These are phyloP conservation scores for Phytophthora ramorum DNA, from an alignment of 352 stramenopile genomes.

Conservation along the genomic window DNA sequence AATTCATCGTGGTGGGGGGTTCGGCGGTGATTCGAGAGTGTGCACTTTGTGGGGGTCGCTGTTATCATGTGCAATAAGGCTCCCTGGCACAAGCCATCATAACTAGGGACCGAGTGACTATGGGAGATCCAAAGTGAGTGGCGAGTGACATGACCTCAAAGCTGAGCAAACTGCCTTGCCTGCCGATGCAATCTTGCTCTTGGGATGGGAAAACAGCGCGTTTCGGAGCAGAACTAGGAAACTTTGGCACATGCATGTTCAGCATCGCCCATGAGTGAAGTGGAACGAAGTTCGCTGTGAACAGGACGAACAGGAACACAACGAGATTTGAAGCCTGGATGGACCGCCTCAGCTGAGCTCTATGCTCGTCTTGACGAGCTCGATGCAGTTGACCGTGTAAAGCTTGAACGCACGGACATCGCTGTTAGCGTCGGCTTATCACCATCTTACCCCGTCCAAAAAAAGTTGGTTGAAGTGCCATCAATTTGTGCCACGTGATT, in stretches of 20 bases:
- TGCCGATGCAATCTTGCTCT: neutral
- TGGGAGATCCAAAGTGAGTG: no score
- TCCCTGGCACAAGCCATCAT: neutral
- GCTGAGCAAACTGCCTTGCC: neutral
- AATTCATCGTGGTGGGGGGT: conserved; percentile 9
- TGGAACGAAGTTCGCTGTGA: no score
- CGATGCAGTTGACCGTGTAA: neutral
- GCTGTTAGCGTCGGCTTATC: no score
- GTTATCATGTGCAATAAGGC: neutral
- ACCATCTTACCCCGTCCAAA: no score
- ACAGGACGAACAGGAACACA: neutral
- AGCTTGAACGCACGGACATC: neutral
- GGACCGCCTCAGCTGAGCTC: neutral
- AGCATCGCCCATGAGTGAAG: neutral
- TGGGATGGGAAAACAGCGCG: neutral
- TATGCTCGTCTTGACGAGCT: neutral
- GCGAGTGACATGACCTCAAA: neutral
- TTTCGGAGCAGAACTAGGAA: neutral
- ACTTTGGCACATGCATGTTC: neutral
- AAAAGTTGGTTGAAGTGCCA: no score
- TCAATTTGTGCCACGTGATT: no score
- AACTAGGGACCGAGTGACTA: no score
- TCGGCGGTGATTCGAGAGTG: neutral
- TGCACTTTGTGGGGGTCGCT: neutral
- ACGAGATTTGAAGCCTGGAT: neutral